Conservation (phyloP, 805 yeast species). For the Barnettozyma wickerhamii region DNA sequence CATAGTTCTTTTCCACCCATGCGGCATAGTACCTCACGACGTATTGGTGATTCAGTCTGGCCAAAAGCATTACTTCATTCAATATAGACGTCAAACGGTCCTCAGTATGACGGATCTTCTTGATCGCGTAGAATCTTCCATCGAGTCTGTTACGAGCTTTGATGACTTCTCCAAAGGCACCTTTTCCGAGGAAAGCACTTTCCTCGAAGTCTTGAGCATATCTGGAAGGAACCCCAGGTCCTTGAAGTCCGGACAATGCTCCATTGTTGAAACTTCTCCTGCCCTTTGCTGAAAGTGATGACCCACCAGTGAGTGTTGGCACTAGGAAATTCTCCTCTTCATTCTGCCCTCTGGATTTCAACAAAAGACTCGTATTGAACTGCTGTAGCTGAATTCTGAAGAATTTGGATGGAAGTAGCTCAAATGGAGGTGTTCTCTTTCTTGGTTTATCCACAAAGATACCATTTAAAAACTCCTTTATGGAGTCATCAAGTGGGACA, state of each 20-base stretch:
- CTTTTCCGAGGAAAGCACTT: conserved; percentile 83
- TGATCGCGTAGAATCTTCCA: conserved; percentile 92
- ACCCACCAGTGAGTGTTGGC: conserved; percentile 26
- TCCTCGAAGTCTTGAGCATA: conserved; percentile 95
- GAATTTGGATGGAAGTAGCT: conserved; percentile 78
- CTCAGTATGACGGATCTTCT: conserved; percentile 80
- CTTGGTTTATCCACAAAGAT: conserved; percentile 64
- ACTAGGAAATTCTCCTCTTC: conserved; percentile 15
- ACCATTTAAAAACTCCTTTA: conserved; percentile 59
- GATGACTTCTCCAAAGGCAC: conserved; percentile 98
- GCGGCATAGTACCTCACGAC: conserved; percentile 96
- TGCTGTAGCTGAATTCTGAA: conserved; percentile 64
- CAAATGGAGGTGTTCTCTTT: conserved; percentile 78
- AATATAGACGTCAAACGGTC: conserved; percentile 75
- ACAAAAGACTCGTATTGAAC: conserved; percentile 25
- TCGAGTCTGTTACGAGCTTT: conserved; percentile 91
- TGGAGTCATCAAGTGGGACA: conserved; percentile 46
- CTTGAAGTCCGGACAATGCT: conserved; percentile 27
- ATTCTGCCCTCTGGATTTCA: conserved; percentile 14
- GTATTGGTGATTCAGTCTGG: conserved; percentile 89
- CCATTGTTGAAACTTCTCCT: conserved; percentile 40
- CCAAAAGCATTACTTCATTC: conserved; percentile 88
- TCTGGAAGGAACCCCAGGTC: conserved; percentile 45
- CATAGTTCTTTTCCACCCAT: conserved; percentile 80
- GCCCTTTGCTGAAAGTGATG: conserved; percentile 16